Evolutionary conservation across 148 eudicot genomes (phyloP), one percentile per base, ranked within the genome.

Genomic region (Vaccinium myrtillus): DNA sequence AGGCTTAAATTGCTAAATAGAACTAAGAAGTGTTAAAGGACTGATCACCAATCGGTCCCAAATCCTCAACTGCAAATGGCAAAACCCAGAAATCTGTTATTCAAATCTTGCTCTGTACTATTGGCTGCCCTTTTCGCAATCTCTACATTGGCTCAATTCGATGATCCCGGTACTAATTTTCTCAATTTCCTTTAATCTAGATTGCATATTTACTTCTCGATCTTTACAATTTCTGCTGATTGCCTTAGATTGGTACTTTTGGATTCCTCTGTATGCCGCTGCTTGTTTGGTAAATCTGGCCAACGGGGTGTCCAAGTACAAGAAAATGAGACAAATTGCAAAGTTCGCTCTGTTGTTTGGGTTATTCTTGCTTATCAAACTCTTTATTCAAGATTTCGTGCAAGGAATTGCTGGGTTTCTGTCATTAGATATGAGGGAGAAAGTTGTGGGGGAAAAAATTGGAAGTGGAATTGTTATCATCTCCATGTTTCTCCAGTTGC

Each of bases 221-320:
- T n/a, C n/a, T n/a, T n/a, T n/a, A n/a, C 13, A 54, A 54, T 25
- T 70, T 19, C 53, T 9, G 48, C 75, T 67, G 55, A 46, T 74
- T 73, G 19, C 75, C 77, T 21, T 76, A 94, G 98, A 91, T 87
- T 93, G 95, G 94, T 92, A 90, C 86, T 80, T 90, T 32, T 94
- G 98, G 95, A 75, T 94, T 70, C 91, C 93, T 77, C 65, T 93
- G 43, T 94, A 94, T 81, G 84, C 83, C 48, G 18, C 77, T 82
- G 98, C 92, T 53, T 91, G 90, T 21, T 71, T 69, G 51, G 92
- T 90, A 8, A 92, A 93, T 81, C 86, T 91, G 84, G 87, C 85
- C 86, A 90, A 88, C 70, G 83, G 86, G 75, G 53, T 84, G 39
- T 51, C 78, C 3, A 15, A 76, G 4, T 43, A 48, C 1, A 67